Conservation (phyloP, 352 stramenopile species). For the Pilasporangium apinafurcum region DNA sequence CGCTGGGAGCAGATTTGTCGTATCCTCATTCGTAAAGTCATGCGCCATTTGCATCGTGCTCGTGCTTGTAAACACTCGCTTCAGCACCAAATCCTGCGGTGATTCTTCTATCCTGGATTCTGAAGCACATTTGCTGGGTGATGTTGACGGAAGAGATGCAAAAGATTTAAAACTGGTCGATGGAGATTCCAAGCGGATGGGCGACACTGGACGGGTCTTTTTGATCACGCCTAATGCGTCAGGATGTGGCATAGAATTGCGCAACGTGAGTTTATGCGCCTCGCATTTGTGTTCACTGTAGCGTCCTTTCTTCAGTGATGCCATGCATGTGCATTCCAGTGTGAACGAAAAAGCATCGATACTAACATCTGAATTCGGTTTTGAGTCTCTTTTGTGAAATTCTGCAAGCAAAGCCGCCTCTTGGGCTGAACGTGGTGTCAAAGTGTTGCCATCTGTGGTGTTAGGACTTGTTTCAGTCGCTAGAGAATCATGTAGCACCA, state of each 20-base stretch:
- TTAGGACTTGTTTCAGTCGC: too few species aligned
- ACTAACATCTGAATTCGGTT: conserved; percentile 19
- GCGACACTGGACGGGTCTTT: neutral
- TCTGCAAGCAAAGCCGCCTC: conserved; percentile 1
- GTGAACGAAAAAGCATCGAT: conserved; percentile 5
- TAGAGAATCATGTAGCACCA: neutral
- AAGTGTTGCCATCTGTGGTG: too few species aligned
- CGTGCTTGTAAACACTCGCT: conserved; percentile 23
- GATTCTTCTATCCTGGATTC: too few species aligned
- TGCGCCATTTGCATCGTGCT: conserved; percentile 18
- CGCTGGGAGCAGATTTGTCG: conserved; percentile 11
- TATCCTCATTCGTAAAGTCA: conserved; percentile 17
- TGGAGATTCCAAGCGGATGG: conserved; percentile 5
- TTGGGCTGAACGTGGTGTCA: too few species aligned
- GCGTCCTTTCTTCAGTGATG: conserved; percentile 25
- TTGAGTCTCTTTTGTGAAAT: neutral
- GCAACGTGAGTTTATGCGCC: conserved; percentile 48
- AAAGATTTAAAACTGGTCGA: too few species aligned
- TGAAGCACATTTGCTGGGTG: neutral
- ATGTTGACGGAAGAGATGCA: conserved; percentile 1
- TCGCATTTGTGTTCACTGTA: conserved; percentile 36
- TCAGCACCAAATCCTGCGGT: conserved; percentile 25
- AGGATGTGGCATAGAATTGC: conserved; percentile 33
- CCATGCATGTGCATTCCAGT: conserved; percentile 32
- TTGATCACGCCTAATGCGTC: conserved; percentile 19